Percentiles rank a stretch among this genome's conserved stretches.
These are phyloP conservation scores for Kwoniella europaea DNA, from an alignment of 768 basidiomycete species.

Conservation along the genomic window DNA sequence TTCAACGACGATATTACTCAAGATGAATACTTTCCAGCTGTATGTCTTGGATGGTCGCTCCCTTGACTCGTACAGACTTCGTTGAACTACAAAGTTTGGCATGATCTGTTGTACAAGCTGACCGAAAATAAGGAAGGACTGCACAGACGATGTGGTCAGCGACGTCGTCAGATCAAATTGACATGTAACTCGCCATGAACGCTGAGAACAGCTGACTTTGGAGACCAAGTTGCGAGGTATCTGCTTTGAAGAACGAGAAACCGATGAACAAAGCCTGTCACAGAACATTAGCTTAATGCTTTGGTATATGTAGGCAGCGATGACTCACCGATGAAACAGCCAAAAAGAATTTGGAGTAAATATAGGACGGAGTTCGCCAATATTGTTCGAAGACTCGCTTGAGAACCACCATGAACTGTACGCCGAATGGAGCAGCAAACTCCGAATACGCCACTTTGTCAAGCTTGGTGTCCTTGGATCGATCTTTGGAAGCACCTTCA, in stretches of 20 bases:
- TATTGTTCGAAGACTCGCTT: constrained; percentile 59
- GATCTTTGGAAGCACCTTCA: constrained; percentile 57
- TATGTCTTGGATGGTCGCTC: constrained; percentile 59
- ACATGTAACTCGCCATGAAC: constrained; percentile 46
- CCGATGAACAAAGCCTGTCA: constrained; percentile 51
- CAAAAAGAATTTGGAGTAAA: constrained; percentile 58
- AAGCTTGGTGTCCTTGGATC: constrained; percentile 55
- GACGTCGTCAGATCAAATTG: background rate
- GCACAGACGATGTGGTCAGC: constrained; percentile 14
- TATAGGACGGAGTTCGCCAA: constrained; percentile 60
- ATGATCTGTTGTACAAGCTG: constrained; percentile 57
- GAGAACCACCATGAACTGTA: constrained; percentile 44
- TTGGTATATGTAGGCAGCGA: background rate
- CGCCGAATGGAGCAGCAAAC: constrained; percentile 45
- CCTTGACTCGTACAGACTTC: constrained; percentile 57
- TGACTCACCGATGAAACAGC: constrained; percentile 39
- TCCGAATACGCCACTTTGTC: constrained; percentile 54
- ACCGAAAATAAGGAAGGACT: constrained; percentile 56
- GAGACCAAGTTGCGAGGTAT: constrained; percentile 53
- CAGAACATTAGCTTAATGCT: background rate
- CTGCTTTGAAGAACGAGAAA: constrained; percentile 59
- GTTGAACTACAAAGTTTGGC: constrained; percentile 57
- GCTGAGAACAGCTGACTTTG: constrained; percentile 57
- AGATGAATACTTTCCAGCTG: constrained; percentile 56
- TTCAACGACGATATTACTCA: constrained; percentile 58